Conservation (phyloP, 495 filamentous ascomycete genomes). For the Beverwykella pulmonaria region DNA sequence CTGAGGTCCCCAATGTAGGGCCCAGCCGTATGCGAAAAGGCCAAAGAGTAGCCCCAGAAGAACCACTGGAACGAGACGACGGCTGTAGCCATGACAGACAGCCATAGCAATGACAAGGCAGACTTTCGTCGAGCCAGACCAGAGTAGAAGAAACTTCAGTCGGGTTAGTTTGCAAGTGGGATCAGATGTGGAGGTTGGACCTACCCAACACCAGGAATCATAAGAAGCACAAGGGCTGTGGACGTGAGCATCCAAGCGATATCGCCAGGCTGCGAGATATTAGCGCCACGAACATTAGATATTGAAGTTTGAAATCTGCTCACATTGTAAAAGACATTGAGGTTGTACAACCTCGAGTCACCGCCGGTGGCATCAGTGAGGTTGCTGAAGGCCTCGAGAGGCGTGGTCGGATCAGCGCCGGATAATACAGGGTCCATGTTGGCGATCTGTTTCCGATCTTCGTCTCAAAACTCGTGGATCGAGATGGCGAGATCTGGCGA, state of each 20-base stretch:
- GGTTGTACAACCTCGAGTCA: conserved; percentile 69
- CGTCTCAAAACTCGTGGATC: background rate
- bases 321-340: conserved; percentile 74
- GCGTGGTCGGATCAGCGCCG: conserved; percentile 23
- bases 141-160: conserved; percentile 87
- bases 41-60: conserved; percentile 96
- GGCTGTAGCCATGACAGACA: conserved; percentile 92
- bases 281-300: conserved; percentile 10
- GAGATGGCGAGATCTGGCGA: background rate
- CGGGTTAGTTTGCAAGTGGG: conserved; percentile 46
- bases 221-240: conserved; percentile 88
- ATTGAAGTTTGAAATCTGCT: conserved; percentile 1
- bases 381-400: conserved; percentile 53
- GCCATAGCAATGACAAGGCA: conserved; percentile 91
- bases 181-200: conserved; percentile 11
- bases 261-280: conserved; percentile 68
- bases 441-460: conserved; percentile 21
- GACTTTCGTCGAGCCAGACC: conserved; percentile 96
- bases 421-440: conserved; percentile 13
- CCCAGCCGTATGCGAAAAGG: conserved; percentile 85
- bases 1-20: conserved; percentile 80
- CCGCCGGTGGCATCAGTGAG: conserved; percentile 67
- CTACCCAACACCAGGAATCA: conserved; percentile 95
- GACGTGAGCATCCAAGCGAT: conserved; percentile 89
- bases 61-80: conserved; percentile 97